Evolutionary conservation across 225 moss, liverwort and hornwort species (phyloP).

Genomic region (Marchantia paleacea): DNA sequence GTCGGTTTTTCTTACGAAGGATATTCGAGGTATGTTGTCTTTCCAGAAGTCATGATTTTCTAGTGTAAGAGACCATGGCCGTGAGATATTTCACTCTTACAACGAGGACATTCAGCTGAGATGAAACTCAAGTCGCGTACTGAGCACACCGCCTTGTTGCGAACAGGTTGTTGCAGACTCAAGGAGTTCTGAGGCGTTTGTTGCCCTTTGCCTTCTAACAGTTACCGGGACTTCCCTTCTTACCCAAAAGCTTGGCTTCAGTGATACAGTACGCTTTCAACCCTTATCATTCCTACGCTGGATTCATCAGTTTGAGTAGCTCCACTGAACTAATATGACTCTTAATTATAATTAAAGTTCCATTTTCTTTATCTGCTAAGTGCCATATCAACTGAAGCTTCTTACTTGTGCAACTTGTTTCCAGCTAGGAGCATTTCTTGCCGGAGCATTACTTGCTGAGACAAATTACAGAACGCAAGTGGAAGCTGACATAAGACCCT

Average conservation of each 20-base stretch:
- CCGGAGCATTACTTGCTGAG: constrained; percentile 95
- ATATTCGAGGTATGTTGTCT: constrained; percentile 70
- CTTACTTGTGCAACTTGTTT: constrained; percentile 1
- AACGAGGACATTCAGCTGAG: not conserved
- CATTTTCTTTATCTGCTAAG: not conserved
- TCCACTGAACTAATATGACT: not conserved
- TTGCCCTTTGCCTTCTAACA: constrained; percentile 91
- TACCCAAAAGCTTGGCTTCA: constrained; percentile 94
- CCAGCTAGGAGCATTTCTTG: constrained; percentile 95
- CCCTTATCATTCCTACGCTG: not conserved
- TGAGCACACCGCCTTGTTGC: constrained; percentile 1
- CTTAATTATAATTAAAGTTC: not conserved
- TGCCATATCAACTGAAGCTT: not conserved
- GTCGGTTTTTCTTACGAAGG: constrained; percentile 75
- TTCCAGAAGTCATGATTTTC: not conserved
- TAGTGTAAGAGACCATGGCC: not conserved
- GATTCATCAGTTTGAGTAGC: not conserved
- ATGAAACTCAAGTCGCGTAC: not conserved
- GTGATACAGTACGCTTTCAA: constrained; percentile 70
- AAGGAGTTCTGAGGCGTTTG: constrained; percentile 97
- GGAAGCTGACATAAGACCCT: constrained; percentile 97
- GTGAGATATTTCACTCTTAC: not conserved
- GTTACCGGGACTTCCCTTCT: constrained; percentile 90
- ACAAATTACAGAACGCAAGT: constrained; percentile 99
- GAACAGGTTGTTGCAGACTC: constrained; percentile 91